These are phyloP conservation scores for Leccinum solheimii DNA, from an alignment of 1,284 basidiomycete species.

Conservation along the genomic window DNA sequence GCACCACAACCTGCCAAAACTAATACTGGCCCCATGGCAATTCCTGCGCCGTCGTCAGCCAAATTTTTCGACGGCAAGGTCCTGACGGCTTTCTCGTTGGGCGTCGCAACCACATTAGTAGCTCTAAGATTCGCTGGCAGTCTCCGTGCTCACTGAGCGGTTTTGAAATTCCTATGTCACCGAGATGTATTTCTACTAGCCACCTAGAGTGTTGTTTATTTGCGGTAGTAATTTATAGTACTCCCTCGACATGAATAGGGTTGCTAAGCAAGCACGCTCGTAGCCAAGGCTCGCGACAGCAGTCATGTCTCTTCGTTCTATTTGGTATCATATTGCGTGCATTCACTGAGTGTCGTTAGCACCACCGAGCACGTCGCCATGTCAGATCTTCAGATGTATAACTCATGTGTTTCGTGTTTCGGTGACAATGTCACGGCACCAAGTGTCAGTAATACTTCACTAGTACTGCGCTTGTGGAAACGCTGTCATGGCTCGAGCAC, in stretches of 20 bases:
- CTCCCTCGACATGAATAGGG: background rate
- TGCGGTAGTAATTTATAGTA: background rate
- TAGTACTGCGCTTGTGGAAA: background rate
- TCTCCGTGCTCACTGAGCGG: constrained; percentile 7
- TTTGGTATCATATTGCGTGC: background rate
- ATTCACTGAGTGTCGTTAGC: background rate
- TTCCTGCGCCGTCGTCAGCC: background rate
- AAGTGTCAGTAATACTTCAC: background rate
- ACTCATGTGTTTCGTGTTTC: too few species aligned
- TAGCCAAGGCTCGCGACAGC: background rate
- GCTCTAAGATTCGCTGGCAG: constrained; percentile 10
- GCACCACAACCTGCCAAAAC: constrained; percentile 4
- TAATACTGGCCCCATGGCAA: background rate
- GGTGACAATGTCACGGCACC: too few species aligned
- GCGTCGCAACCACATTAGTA: constrained; percentile 19
- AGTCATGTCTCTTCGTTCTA: background rate
- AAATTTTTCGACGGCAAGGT: constrained; percentile 11
- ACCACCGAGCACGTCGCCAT: background rate
- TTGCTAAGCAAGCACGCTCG: background rate
- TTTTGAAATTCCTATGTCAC: background rate
- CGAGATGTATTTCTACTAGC: too few species aligned
- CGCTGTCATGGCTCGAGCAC: background rate
- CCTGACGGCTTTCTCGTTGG: constrained; percentile 28
- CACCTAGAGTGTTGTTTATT: background rate
- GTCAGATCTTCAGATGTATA: background rate